A percentile compares a stretch with the other conserved stretches of the same genome.
phyloP scores from a whole-genome alignment of 1,284 basidiomycete genomes.

The Cystobasidium slooffiae region DNA sequence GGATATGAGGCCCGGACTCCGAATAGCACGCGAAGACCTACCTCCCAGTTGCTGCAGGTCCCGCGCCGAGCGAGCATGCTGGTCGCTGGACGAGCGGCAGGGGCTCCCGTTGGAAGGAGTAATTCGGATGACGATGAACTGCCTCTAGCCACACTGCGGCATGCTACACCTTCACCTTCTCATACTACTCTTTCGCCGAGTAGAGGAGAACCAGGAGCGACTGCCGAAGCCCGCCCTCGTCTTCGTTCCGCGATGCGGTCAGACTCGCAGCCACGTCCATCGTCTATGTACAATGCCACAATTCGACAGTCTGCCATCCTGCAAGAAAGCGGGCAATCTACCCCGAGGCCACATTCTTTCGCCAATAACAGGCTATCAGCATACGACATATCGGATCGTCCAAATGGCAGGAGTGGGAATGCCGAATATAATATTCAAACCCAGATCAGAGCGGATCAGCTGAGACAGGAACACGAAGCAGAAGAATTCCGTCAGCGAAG shows the following conservation, averaged over 20 bases:
- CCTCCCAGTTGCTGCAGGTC: neutral
- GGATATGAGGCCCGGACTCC: no score
- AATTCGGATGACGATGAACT: slow-evolving; percentile 8
- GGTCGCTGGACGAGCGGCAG: neutral
- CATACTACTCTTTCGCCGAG: no score
- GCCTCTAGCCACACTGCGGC: slow-evolving; percentile 3
- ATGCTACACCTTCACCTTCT: neutral
- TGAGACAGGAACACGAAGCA: neutral
- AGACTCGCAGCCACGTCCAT: slow-evolving; percentile 1
- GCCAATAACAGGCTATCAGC: neutral
- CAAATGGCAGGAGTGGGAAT: neutral
- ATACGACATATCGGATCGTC: neutral
- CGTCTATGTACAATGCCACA: neutral
- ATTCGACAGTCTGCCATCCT: neutral
- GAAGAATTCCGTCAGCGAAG: neutral
- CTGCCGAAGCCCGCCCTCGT: neutral
- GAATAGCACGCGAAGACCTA: neutral
- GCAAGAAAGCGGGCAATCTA: neutral
- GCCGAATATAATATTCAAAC: neutral
- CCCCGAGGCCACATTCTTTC: neutral
- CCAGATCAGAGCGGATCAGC: slow-evolving; percentile 6
- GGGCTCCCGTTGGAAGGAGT: no score
- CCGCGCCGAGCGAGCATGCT: neutral
- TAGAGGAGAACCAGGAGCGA: neutral
- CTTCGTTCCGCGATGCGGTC: slow-evolving; percentile 10